A percentile compares a stretch with the other conserved stretches of the same genome.
Evolutionary conservation across 345 rosid species (phyloP).

Genomic region (Zanthoxylum bungeanum): DNA sequence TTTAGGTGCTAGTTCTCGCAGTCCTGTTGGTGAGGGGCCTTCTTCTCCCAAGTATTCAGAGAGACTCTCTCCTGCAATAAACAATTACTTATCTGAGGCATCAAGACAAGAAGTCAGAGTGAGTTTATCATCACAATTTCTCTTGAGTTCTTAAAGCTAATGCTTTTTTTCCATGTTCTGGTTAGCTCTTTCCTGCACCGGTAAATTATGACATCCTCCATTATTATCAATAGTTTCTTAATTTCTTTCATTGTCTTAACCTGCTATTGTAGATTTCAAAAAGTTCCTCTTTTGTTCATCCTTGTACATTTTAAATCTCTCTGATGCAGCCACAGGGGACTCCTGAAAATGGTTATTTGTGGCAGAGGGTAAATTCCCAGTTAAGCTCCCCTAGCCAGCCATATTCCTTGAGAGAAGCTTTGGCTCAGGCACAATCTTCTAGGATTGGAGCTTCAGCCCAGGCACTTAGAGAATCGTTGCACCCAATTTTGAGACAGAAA

Average conservation of each 20-base stretch:
- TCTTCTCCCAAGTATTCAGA: constrained; percentile 97
- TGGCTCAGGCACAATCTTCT: constrained; percentile 97
- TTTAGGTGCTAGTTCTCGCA: constrained; percentile 83
- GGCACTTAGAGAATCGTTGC: constrained; percentile 94
- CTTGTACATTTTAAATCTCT: constrained; percentile 21
- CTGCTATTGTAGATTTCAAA: not conserved
- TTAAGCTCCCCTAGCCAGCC: constrained; percentile 98
- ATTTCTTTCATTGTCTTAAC: not conserved
- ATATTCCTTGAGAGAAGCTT: constrained; percentile 96
- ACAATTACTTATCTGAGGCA: constrained; percentile 92
- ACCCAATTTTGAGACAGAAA: constrained; percentile 92
- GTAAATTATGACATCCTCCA: not conserved
- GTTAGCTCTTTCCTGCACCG: constrained; percentile 8
- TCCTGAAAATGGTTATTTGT: constrained; percentile 84
- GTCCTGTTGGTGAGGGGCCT: constrained; percentile 78
- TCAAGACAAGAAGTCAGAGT: constrained; percentile 97
- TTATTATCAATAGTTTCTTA: not conserved
- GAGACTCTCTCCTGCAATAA: constrained; percentile 95
- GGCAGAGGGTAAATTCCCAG: constrained; percentile 99
- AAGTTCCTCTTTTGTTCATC: constrained; percentile 4
- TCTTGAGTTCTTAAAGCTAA: not conserved
- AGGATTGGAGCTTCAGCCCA: constrained; percentile 99
- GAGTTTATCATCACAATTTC: constrained; percentile 21
- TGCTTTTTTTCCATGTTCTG: not conserved
- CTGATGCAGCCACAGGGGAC: constrained; percentile 83